Evolutionary conservation across 2,329 filamentous ascomycete species (phyloP).

Genomic region (Aspergillus fumigatiaffinis): DNA sequence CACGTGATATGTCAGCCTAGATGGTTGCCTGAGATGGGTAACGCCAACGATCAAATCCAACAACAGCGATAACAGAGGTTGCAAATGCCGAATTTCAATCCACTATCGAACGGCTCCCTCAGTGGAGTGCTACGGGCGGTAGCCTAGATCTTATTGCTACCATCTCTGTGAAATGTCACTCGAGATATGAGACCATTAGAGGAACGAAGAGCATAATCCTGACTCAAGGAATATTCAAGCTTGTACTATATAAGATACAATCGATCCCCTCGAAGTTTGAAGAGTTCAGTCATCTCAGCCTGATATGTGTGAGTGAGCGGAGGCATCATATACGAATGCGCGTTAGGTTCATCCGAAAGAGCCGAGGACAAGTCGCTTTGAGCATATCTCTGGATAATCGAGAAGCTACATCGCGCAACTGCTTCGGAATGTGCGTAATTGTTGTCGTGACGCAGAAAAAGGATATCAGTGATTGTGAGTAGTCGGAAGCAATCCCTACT

Average conservation of each 20-base stretch:
- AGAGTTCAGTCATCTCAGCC: background rate
- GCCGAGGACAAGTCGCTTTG: background rate
- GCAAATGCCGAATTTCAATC: background rate
- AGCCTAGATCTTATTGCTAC: background rate
- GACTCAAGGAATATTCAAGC: background rate
- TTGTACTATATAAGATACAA: background rate
- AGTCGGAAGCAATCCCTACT: background rate
- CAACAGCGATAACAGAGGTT: background rate
- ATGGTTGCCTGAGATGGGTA: slow-evolving; percentile 7
- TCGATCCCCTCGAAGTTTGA: background rate
- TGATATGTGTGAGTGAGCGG: background rate
- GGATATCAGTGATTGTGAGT: background rate
- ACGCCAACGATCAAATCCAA: background rate
- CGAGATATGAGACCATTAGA: background rate
- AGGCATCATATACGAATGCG: background rate
- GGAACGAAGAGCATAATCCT: background rate
- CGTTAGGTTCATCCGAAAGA: background rate
- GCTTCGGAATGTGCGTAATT: background rate
- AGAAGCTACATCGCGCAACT: background rate
- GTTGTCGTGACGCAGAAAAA: background rate
- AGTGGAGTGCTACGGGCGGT: background rate
- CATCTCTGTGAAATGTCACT: background rate
- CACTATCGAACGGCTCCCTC: background rate
- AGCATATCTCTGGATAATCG: background rate
- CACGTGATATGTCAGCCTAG: slow-evolving; percentile 26